Evolutionary conservation across 352 stramenopile species (phyloP), one percentile per base, ranked within the genome.

Genomic region (Phytophthora quininea): DNA sequence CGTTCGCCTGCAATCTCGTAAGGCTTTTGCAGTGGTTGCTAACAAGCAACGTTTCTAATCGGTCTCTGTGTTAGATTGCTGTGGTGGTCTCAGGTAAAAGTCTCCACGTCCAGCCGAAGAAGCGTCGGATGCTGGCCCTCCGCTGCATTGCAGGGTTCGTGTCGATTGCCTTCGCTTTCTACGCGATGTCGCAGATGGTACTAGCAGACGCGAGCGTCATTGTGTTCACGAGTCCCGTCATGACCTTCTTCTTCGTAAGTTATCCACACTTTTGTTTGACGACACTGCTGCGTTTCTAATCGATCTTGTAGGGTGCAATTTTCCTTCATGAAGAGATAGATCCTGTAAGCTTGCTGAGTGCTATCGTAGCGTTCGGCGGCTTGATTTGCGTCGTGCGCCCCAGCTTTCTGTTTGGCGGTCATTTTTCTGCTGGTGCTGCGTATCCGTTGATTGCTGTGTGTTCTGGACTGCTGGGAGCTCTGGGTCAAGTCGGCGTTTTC

Each of bases 121-220:
- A 86, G 19, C 80, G 76, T 14, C 51, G 63, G 27, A 79, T 86
- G 65, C 61, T 90, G 43, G 38, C 83, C 8, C 77, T 74, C 33
- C 81, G 84, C 30, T 86, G 74, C 54, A 55, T 89, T 33, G 68
- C 71, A 4, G 84, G 81, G 35, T 90, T 88, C 52, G 69, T 62
- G 27, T 88, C 77, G 1, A 89, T 88, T 55, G 67, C 69, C 24
- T 84, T 89, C 48, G 77, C 65, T 7, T 92, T 90, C 65, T 88
- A 87, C 53, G 78, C 83, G 1, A 69, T 92, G 31, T 86, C 81
- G 19, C 77, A 90, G 49, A 88, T 92, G 78, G 79, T 88, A 47
- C 61, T 92, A 12, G 81, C 81, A 1, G 83, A 92, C 38, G 83
- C 83, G 4, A 89, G 77, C 29, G 76, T 84, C 19, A 52, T 90